phyloP scores from a whole-genome alignment of 345 rosid genomes.

The Euphorbia pulcherrima region DNA sequence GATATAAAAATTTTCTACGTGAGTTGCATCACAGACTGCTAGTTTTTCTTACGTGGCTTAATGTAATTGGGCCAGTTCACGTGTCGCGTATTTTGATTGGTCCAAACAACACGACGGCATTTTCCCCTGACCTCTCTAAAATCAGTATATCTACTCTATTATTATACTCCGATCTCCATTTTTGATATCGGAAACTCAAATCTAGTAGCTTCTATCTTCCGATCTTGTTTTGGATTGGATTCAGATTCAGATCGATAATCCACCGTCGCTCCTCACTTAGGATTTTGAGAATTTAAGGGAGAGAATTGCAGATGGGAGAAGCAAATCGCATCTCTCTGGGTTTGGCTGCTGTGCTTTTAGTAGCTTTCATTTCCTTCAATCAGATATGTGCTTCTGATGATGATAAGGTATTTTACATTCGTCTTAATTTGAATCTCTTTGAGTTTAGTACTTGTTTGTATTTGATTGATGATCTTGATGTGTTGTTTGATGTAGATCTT shows the following conservation, averaged over 20 bases:
- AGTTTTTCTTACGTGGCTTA: constrained; percentile 24
- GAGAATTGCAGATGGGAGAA: constrained; percentile 31
- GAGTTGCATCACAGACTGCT: neutral
- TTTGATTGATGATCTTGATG: neutral
- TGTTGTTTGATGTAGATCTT: constrained; percentile 41
- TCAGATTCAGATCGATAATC: constrained; percentile 6
- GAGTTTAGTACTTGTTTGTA: neutral
- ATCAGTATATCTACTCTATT: neutral
- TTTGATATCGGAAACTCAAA: neutral
- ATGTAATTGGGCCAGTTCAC: constrained; percentile 15
- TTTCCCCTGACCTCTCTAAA: constrained; percentile 25
- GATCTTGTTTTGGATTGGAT: neutral
- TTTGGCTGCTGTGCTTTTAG: constrained; percentile 38
- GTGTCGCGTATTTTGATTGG: constrained; percentile 39
- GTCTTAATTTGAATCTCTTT: neutral
- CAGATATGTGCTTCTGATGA: constrained; percentile 50
- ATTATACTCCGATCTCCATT: neutral
- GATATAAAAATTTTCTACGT: neutral
- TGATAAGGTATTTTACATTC: constrained; percentile 39
- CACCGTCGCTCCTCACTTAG: neutral
- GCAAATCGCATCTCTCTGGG: constrained; percentile 29
- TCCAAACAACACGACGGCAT: constrained; percentile 24
- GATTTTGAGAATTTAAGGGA: constrained; percentile 6
- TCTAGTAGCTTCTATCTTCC: neutral
- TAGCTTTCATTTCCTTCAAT: constrained; percentile 44